phyloP scores from a whole-genome alignment of 2,329 filamentous ascomycete genomes.

The Fusarium nurragi region DNA sequence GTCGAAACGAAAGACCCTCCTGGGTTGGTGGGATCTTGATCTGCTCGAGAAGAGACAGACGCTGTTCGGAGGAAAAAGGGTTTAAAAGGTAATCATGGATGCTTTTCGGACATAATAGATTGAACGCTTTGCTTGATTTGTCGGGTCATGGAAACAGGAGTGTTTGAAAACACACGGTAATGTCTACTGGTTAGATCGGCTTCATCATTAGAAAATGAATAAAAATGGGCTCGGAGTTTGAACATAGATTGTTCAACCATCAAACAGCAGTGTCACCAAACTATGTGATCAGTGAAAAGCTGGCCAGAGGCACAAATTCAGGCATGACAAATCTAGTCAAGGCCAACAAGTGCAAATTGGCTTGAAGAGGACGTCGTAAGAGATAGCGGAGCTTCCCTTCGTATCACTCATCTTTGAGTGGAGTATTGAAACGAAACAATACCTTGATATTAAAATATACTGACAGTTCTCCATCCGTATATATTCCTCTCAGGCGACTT shows the following conservation, averaged over 20 bases:
- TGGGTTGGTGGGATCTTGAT: slow-evolving; percentile 66
- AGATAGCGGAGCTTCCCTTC: neutral
- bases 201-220: slow-evolving; percentile 30
- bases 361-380: neutral
- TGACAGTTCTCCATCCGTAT: neutral
- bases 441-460: neutral
- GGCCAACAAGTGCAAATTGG: neutral
- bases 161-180: slow-evolving; percentile 33
- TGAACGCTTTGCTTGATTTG: slow-evolving; percentile 21
- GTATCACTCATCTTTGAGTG: neutral
- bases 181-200: slow-evolving; percentile 46
- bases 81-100: slow-evolving; percentile 15
- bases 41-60: slow-evolving; percentile 58
- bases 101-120: slow-evolving; percentile 26
- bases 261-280: neutral
- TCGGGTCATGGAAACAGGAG: slow-evolving; percentile 18
- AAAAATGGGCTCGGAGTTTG: slow-evolving; percentile 26
- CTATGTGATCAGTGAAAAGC: neutral
- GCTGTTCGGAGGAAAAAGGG: slow-evolving; percentile 43
- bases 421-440: neutral
- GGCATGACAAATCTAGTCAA: neutral
- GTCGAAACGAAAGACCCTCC: slow-evolving; percentile 57
- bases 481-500: neutral
- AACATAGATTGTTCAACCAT: slow-evolving; percentile 13
- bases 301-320: too few relatives aligned